These are phyloP conservation scores for Golubevia sp. DNA, from an alignment of 1,284 basidiomycete species.

Conservation along the genomic window DNA sequence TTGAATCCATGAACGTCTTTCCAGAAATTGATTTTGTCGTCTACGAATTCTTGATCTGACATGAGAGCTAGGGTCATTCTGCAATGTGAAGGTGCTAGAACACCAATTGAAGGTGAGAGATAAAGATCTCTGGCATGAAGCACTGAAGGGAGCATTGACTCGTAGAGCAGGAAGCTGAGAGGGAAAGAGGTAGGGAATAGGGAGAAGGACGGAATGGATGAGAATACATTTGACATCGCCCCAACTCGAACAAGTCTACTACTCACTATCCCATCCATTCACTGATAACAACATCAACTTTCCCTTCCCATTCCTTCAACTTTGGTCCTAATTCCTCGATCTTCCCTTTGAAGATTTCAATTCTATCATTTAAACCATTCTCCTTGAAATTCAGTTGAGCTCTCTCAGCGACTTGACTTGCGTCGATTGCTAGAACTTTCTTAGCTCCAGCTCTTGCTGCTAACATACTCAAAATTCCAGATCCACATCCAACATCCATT, in stretches of 20 bases:
- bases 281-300: slow-evolving; percentile 90
- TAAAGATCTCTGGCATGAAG: slow-evolving; percentile 83
- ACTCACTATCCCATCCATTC: slow-evolving; percentile 83
- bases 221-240: slow-evolving; percentile 3
- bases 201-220: no score
- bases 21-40: slow-evolving; percentile 87
- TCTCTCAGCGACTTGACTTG: slow-evolving; percentile 81
- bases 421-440: slow-evolving; percentile 91
- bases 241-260: slow-evolving; percentile 71
- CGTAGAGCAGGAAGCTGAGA: slow-evolving; percentile 71
- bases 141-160: slow-evolving; percentile 96
- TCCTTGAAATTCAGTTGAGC: slow-evolving; percentile 79
- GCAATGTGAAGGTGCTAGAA: slow-evolving; percentile 92
- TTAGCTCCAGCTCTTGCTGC: slow-evolving; percentile 90
- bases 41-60: slow-evolving; percentile 74
- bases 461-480: slow-evolving; percentile 81
- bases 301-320: slow-evolving; percentile 69
- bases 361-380: slow-evolving; percentile 76
- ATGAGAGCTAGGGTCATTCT: slow-evolving; percentile 82
- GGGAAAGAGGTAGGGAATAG: slow-evolving; percentile 2
- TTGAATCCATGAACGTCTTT: slow-evolving; percentile 77
- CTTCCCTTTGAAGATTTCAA: slow-evolving; percentile 82
- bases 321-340: slow-evolving; percentile 77
- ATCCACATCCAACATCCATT: slow-evolving; percentile 78
- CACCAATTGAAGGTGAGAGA: slow-evolving; percentile 70